A percentile compares a stretch with the other conserved stretches of the same genome.
phyloP scores from a whole-genome alignment of 352 stramenopile genomes.

The Salisapilia sapeloensis region DNA sequence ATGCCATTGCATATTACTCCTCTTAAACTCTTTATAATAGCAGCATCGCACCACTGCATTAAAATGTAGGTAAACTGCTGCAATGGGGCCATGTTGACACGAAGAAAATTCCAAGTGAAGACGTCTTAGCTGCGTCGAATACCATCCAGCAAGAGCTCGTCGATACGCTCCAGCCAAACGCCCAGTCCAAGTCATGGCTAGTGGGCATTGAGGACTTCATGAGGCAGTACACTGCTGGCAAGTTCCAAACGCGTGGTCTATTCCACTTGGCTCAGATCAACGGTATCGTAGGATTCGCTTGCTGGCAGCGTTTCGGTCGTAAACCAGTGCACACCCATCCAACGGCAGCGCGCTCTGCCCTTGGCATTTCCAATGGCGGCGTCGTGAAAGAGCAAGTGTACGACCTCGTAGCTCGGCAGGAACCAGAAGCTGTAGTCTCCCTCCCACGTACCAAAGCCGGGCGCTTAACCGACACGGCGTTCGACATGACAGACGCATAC shows the following conservation, averaged over 20 bases:
- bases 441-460: conserved; percentile 15
- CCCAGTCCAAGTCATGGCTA: conserved; percentile 12
- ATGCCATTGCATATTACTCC: too few species aligned
- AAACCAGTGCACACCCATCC: conserved; percentile 52
- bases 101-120: conserved; percentile 28
- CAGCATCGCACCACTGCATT: too few species aligned
- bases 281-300: conserved; percentile 64
- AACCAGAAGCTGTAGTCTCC: conserved; percentile 10
- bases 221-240: conserved; percentile 56
- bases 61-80: conserved; percentile 12
- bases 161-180: conserved; percentile 4
- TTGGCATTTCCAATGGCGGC: conserved; percentile 10
- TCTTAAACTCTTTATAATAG: neutral
- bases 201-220: conserved; percentile 80
- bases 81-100: conserved; percentile 47
- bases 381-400: conserved; percentile 61
- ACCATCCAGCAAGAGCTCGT: conserved; percentile 25
- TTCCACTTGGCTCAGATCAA: conserved; percentile 80
- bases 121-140: conserved; percentile 45
- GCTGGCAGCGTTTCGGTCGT: conserved; percentile 38
- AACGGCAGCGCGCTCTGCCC: conserved; percentile 50
- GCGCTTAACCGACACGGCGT: conserved; percentile 25
- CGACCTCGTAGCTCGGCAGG: conserved; percentile 28
- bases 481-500: conserved; percentile 69
- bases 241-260: conserved; percentile 69